Percentiles rank a stretch among this genome's conserved stretches.
phyloP scores from a whole-genome alignment of 1,139 yeast genomes.

The Zygosaccharomyces pseudobailii region DNA sequence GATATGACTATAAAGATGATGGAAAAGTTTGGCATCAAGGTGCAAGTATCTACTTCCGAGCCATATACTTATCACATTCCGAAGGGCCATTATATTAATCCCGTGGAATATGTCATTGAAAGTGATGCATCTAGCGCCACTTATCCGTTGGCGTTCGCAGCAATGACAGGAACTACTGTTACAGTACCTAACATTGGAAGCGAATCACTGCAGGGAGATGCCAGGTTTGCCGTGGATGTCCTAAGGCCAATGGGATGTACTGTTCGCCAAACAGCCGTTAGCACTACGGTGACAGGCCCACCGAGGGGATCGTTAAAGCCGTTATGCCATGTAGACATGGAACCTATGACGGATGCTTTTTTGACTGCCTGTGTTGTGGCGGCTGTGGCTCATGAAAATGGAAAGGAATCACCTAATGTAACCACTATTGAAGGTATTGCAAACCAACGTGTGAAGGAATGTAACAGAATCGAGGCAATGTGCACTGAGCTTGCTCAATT shows the following conservation, averaged over 20 bases:
- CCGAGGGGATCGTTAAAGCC: conserved; percentile 63
- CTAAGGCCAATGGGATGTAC: conserved; percentile 91
- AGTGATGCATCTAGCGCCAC: conserved; percentile 99
- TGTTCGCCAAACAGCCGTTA: conserved; percentile 73
- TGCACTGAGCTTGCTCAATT: conserved; percentile 79
- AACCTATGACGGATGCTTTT: conserved; percentile 99
- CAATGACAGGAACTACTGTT: conserved; percentile 90
- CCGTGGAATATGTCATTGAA: conserved; percentile 80
- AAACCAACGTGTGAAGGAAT: conserved; percentile 95
- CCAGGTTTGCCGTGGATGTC: conserved; percentile 91
- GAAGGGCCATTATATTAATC: conserved; percentile 71
- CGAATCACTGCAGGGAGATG: conserved; percentile 92
- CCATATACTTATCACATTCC: conserved; percentile 88
- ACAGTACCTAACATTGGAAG: conserved; percentile 94
- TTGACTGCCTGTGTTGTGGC: conserved; percentile 96
- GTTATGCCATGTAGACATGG: conserved; percentile 83
- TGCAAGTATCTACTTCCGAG: conserved; percentile 65
- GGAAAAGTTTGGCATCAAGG: conserved; percentile 81
- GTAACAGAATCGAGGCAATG: conserved; percentile 96
- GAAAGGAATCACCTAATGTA: conserved; percentile 36
- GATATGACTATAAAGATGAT: conserved; percentile 97
- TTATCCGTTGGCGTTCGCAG: conserved; percentile 96
- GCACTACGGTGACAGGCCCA: conserved; percentile 93
- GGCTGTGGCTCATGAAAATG: conserved; percentile 58
- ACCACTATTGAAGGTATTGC: conserved; percentile 94